phyloP scores from a whole-genome alignment of 1,139 yeast genomes.

The Petasospora rhodanensis region DNA sequence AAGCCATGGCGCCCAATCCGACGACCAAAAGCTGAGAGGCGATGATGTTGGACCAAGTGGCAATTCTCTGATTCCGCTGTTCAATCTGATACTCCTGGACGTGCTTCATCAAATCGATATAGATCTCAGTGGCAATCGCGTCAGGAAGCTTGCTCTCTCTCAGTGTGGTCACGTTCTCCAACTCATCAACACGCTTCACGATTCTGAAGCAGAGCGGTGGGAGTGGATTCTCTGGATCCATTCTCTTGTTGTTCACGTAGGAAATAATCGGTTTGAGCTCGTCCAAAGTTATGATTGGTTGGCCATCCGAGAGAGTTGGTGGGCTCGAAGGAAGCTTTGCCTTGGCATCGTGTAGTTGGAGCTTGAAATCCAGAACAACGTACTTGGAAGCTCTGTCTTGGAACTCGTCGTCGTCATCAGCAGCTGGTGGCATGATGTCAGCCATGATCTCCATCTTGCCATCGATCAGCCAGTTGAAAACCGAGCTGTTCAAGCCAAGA shows the following conservation, averaged over 20 bases:
- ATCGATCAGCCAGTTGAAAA: conserved; percentile 65
- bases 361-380: conserved; percentile 59
- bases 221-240: conserved; percentile 13
- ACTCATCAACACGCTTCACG: conserved; percentile 53
- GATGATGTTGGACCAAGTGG: conserved; percentile 55
- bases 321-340: conserved; percentile 51
- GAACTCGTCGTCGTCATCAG: conserved; percentile 27
- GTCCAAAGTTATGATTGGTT: conserved; percentile 53
- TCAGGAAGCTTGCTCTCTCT: conserved; percentile 50
- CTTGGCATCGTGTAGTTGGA: conserved; percentile 56
- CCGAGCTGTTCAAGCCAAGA: conserved; percentile 34
- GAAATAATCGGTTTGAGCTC: conserved; percentile 58
- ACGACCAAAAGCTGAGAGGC: conserved; percentile 55
- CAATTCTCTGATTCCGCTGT: conserved; percentile 45
- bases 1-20: conserved; percentile 59
- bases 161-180: conserved; percentile 43
- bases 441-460: conserved; percentile 69
- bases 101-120: conserved; percentile 51
- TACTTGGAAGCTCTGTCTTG: conserved; percentile 44
- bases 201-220: conserved; percentile 40
- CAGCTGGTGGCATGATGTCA: conserved; percentile 63
- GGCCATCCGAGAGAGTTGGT: conserved; percentile 50
- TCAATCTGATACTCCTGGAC: conserved; percentile 42
- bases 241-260: conserved; percentile 47
- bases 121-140: conserved; percentile 51